Percentiles rank a stretch among this genome's conserved stretches.
These are phyloP conservation scores for Angophora floribunda DNA, from an alignment of 345 rosid species.

Conservation along the genomic window DNA sequence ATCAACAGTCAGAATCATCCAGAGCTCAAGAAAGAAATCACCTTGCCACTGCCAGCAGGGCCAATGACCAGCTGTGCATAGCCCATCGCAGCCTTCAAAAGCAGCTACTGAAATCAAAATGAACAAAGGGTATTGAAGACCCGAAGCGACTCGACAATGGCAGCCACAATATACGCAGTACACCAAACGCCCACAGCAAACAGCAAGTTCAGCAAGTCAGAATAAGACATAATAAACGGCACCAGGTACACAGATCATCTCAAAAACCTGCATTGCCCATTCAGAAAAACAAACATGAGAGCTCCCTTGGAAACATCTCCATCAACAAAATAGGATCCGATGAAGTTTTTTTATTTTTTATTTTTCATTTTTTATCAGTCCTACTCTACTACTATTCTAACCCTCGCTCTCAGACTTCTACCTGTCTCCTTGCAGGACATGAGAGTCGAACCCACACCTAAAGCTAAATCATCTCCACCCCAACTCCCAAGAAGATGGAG, in stretches of 20 bases:
- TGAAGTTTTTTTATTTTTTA: background rate
- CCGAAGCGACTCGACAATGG: conserved; percentile 57
- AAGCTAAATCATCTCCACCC: no score
- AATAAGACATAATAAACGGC: conserved; percentile 37
- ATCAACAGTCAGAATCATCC: background rate
- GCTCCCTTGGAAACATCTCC: background rate
- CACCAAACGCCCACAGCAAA: conserved; percentile 78
- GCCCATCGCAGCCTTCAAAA: conserved; percentile 32
- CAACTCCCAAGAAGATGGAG: no score
- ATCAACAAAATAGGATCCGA: background rate
- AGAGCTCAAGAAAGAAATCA: background rate
- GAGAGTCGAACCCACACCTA: no score
- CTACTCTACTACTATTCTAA: no score
- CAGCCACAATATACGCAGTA: conserved; percentile 61
- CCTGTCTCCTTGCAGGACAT: no score
- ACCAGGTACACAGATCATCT: background rate
- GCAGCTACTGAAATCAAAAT: conserved; percentile 1
- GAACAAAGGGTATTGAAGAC: conserved; percentile 35
- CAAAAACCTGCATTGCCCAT: background rate
- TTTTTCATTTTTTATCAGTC: no score
- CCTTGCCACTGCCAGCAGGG: conserved; percentile 92
- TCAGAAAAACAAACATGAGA: background rate
- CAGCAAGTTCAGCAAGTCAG: conserved; percentile 38
- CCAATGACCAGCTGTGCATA: conserved; percentile 82
- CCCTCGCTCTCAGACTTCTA: no score